These are phyloP conservation scores for Zychaea mexicana DNA, from an alignment of 371 early-diverging fungal genomes.

Conservation along the genomic window DNA sequence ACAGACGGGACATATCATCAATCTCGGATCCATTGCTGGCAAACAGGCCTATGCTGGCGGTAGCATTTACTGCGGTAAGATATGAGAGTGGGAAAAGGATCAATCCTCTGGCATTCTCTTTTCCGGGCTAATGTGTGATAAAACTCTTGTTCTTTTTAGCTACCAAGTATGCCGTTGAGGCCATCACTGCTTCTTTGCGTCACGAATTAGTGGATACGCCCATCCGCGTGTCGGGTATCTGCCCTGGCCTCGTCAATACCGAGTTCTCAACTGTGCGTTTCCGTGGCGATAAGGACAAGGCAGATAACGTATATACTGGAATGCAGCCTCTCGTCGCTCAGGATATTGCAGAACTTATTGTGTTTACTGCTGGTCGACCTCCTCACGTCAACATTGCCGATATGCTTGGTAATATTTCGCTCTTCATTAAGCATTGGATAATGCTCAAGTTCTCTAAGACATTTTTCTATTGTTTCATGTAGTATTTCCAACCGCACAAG, in stretches of 20 bases:
- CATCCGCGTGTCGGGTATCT: slow-evolving; percentile 75
- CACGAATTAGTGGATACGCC: slow-evolving; percentile 81
- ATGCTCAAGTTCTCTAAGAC: too few species aligned
- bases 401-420: too few species aligned
- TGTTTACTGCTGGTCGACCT: slow-evolving; percentile 83
- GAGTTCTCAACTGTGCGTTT: slow-evolving; percentile 91
- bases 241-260: slow-evolving; percentile 87
- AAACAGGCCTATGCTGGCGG: slow-evolving; percentile 75
- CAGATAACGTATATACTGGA: slow-evolving; percentile 81
- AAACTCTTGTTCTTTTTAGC: slow-evolving; percentile 45
- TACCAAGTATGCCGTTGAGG: slow-evolving; percentile 88
- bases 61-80: slow-evolving; percentile 78
- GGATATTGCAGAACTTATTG: slow-evolving; percentile 80
- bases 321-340: slow-evolving; percentile 71
- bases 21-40: slow-evolving; percentile 86
- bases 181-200: slow-evolving; percentile 77
- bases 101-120: not conserved
- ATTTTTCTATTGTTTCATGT: too few species aligned
- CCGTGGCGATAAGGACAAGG: slow-evolving; percentile 78
- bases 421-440: too few species aligned
- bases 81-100: not conserved
- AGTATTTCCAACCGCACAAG: slow-evolving; percentile 79
- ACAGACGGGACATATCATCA: slow-evolving; percentile 82
- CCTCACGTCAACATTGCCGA: slow-evolving; percentile 86
- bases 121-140: not conserved